Evolutionary conservation across 441 rosid species (phyloP).

Genomic region (Iberis amara): DNA sequence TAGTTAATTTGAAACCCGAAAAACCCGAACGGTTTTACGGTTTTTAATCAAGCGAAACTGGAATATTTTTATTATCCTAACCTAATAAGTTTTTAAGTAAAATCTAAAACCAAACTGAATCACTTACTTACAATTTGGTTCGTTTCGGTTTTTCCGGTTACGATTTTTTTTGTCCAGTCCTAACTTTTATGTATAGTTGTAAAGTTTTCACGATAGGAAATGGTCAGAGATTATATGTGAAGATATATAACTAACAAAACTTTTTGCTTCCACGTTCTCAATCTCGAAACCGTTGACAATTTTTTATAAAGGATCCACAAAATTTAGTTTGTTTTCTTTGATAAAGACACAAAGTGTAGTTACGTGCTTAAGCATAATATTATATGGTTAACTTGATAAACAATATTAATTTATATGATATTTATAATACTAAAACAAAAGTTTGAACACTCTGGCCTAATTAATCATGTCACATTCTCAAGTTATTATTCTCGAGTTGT

Average conservation of each 20-base stretch:
- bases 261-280: conserved; percentile 29
- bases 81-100: too few relatives aligned
- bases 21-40: too few relatives aligned
- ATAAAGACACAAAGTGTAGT: conserved; percentile 5
- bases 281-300: conserved; percentile 26
- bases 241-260: background rate
- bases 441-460: conserved; percentile 21
- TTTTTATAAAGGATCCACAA: background rate
- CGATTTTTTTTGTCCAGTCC: too few relatives aligned
- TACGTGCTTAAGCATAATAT: conserved; percentile 32
- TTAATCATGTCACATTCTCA: background rate
- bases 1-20: too few relatives aligned
- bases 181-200: too few relatives aligned
- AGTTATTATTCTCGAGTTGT: too few relatives aligned
- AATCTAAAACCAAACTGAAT: too few relatives aligned
- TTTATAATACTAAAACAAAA: background rate
- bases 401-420: conserved; percentile 12
- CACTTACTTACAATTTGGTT: too few relatives aligned
- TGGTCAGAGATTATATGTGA: conserved; percentile 16
- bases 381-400: conserved; percentile 15
- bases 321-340: too few relatives aligned
- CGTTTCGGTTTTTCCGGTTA: too few relatives aligned
- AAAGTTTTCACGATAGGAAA: background rate
- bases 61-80: too few relatives aligned
- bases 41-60: too few relatives aligned